Conservation (phyloP, 805 yeast genomes). For the Brettanomyces naardenensis region DNA sequence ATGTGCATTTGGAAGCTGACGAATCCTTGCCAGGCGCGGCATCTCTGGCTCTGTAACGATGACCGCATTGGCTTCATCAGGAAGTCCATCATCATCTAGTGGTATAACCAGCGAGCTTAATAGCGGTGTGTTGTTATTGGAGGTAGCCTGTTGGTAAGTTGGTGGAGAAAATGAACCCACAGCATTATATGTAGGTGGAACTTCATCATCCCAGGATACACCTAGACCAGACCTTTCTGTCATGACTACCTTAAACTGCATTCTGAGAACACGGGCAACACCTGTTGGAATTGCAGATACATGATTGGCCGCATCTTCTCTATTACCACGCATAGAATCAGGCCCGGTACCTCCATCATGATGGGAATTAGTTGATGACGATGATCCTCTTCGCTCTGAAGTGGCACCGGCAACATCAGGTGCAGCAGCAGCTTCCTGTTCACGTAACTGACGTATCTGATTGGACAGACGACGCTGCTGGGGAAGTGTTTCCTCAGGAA, state of each 20-base stretch:
- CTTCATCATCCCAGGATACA: conserved; percentile 98
- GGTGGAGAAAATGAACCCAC: conserved; percentile 85
- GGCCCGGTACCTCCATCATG: conserved; percentile 26
- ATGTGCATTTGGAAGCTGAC: no score
- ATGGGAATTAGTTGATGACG: conserved; percentile 4
- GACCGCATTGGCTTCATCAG: conserved; percentile 4
- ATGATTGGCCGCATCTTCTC: conserved; percentile 21
- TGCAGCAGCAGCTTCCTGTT: not conserved
- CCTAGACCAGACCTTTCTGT: conserved; percentile 94
- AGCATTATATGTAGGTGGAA: conserved; percentile 91
- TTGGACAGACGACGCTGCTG: conserved; percentile 4
- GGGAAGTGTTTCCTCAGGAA: conserved; percentile 11
- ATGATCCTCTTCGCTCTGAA: no score
- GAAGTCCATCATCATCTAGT: conserved; percentile 8
- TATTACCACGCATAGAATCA: conserved; percentile 21
- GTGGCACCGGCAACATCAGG: no score
- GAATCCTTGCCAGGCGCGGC: conserved; percentile 10
- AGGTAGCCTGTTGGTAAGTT: conserved; percentile 41
- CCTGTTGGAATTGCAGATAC: conserved; percentile 78
- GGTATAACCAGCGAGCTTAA: conserved; percentile 17
- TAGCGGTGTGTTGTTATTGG: conserved; percentile 11
- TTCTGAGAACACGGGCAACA: conserved; percentile 85
- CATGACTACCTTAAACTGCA: conserved; percentile 81
- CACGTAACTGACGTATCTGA: not conserved
- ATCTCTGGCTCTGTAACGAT: conserved; percentile 6